Evolutionary conservation across 139 green algal genomes (phyloP), one percentile per base, ranked within the genome.

Genomic region (Chlorella sp.): DNA sequence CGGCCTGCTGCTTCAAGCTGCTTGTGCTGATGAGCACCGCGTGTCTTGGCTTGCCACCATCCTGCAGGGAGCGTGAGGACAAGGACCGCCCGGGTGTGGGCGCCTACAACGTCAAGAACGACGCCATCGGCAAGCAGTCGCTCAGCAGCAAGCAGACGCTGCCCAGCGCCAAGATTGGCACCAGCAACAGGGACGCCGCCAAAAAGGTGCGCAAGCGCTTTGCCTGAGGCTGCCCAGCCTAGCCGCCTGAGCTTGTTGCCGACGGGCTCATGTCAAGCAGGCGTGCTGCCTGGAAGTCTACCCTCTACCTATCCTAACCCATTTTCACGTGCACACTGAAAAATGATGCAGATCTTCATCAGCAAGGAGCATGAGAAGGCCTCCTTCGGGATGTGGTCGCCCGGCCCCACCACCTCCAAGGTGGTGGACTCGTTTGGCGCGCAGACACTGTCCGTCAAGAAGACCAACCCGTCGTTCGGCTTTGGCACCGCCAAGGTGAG

Each of bases 301-400:
- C n/a, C n/a, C n/a, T n/a, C n/a, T n/a, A n/a, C n/a, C n/a, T n/a
- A n/a, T n/a, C n/a, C n/a, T n/a, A n/a, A n/a, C n/a, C n/a, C n/a
- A n/a, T n/a, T n/a, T n/a, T n/a, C n/a, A n/a, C n/a, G n/a, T n/a
- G n/a, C n/a, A n/a, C n/a, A n/a, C n/a, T n/a, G n/a, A n/a, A n/a
- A n/a, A n/a, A n/a, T n/a, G n/a, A n/a, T n/a, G n/a, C 74, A 89
- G 85, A 80, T 86, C 27, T 88, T 91, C 70, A 89, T 91, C 60
- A 83, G 73, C 24, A 83, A 83, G 63, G 86, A 91, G 74, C 86
- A 91, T 59, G 86, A 89, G 51, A 91, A 91, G 79, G 74, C 69
- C 42, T 62, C 51, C 3, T 87, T 69, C 42, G 82, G 86, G 14
- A 72, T 77, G 63, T 74, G 66, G 69, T 84, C 76, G 5, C 86